Percentiles rank a stretch among this genome's conserved stretches.
Evolutionary conservation across 306 rosid species (phyloP).

Genomic region (Carpinus viminea): DNA sequence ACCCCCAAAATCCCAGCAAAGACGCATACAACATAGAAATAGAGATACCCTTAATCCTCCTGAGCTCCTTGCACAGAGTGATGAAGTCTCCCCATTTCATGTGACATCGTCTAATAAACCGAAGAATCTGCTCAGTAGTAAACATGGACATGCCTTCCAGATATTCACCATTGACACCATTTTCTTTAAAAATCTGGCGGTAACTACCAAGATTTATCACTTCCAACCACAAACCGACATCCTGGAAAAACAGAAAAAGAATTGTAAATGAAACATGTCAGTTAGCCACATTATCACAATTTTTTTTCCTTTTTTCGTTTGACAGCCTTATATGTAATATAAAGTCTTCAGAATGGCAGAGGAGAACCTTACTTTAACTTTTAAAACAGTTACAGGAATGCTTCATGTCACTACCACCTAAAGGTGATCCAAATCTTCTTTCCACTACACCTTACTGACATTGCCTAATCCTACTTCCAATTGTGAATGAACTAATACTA

Average conservation of each 20-base stretch:
- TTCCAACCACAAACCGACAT: constrained; percentile 99
- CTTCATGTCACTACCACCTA: not conserved
- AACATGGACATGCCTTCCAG: constrained; percentile 99
- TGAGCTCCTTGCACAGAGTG: constrained; percentile 92
- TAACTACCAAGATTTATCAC: constrained; percentile 90
- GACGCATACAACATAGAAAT: not conserved
- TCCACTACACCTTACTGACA: not conserved
- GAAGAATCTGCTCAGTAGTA: constrained; percentile 97
- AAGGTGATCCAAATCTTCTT: not conserved
- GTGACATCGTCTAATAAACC: constrained; percentile 96
- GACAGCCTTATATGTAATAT: constrained; percentile 11
- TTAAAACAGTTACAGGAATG: not conserved
- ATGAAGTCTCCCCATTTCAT: constrained; percentile 99
- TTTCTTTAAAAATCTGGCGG: constrained; percentile 86
- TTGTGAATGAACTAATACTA: not conserved
- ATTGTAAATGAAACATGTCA: not conserved
- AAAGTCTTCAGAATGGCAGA: not conserved
- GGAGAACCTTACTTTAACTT: too few species aligned
- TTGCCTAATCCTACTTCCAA: not conserved
- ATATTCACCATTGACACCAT: constrained; percentile 97
- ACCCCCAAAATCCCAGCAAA: not conserved
- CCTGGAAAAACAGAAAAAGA: constrained; percentile 51
- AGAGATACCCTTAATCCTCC: constrained; percentile 89
- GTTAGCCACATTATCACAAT: constrained; percentile 12
- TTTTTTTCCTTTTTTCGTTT: not conserved